Base-by-base conservation (phyloP, 371 early-diverging fungal genomes). In the Smittium culicis region DNA sequence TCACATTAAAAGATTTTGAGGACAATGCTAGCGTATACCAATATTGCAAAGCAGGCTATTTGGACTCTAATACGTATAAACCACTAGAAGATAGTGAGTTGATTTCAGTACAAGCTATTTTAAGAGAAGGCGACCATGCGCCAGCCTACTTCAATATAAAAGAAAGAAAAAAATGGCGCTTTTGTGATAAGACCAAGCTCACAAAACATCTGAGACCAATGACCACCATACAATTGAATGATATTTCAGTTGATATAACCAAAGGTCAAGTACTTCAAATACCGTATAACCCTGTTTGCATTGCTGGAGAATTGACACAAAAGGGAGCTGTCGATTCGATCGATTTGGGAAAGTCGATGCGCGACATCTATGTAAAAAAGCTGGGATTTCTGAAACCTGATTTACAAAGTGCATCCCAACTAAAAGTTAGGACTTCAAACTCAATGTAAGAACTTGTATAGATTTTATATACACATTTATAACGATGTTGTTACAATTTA, bases 291-390 rank as follows among this genome's bases (percentile, higher is more conserved):
- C 77, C 77, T 29, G 65, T 69, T 14, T 80, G 80, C 61, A 72
- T 72, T n/a, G 34, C 58, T 8, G 82, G 82, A 24, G 79, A 84
- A 65, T 70, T 84, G 65, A 83, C 84, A 0, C 74, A 77, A 16
- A 69, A 69, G 17, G 84, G 84, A 17, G 81, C 77, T 33, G 60
- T 65, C 27, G 82, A 83, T 68, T 83, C 82, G 66, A 72, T 72
- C 35, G 45, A 57, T 25, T 64, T 83, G 45, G 84, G 84, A 35
- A 67, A 72, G 14, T 70, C 73, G 1, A 74, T 84, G 45, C 76
- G 81, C 32, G 65, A 67, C 14, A 79, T 84, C 54, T 84, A 84
- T 56, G 76, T 84, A 14, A 77, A 82, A 59, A 73, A 83, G 68
- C 69, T 80, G 34, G 71, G 72, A 20, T 73, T 78, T 34, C 67